These are phyloP conservation scores for Glebionis coronaria DNA, from an alignment of 129 eudicot genomes.

Conservation along the genomic window DNA sequence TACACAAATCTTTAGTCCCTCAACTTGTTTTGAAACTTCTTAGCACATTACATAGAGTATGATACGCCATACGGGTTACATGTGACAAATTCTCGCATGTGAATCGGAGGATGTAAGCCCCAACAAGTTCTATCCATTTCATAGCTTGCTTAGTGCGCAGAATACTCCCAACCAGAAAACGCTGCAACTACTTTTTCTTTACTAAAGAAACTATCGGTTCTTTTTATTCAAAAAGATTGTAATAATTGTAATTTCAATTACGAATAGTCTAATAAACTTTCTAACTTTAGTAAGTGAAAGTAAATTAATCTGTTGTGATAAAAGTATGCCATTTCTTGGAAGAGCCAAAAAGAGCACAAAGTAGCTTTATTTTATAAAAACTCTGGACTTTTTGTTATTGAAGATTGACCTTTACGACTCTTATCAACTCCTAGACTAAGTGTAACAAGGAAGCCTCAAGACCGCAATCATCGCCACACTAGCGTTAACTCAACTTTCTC, in stretches of 20 bases:
- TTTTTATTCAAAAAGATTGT: neutral
- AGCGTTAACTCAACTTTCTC: too few relatives aligned
- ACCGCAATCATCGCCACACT: too few relatives aligned
- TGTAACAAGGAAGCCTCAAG: too few relatives aligned
- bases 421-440: too few relatives aligned
- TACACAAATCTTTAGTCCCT: neutral
- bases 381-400: neutral
- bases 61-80: neutral
- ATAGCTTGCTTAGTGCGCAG: too few relatives aligned
- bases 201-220: too few relatives aligned
- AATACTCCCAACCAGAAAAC: too few relatives aligned
- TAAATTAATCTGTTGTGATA: too few relatives aligned
- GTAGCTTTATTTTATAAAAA: neutral
- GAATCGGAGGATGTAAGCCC: neutral
- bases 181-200: too few relatives aligned
- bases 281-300: too few relatives aligned
- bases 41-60: too few relatives aligned
- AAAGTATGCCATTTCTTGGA: constrained; percentile 2
- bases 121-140: neutral
- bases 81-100: neutral
- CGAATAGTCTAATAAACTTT: neutral
- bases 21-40: too few relatives aligned
- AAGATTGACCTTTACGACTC: constrained; percentile 13
- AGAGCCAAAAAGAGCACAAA: constrained; percentile 15
- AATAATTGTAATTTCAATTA: neutral